Evolutionary conservation across 2,329 filamentous ascomycete genomes (phyloP).

Genomic region (Fulvia fulva): DNA sequence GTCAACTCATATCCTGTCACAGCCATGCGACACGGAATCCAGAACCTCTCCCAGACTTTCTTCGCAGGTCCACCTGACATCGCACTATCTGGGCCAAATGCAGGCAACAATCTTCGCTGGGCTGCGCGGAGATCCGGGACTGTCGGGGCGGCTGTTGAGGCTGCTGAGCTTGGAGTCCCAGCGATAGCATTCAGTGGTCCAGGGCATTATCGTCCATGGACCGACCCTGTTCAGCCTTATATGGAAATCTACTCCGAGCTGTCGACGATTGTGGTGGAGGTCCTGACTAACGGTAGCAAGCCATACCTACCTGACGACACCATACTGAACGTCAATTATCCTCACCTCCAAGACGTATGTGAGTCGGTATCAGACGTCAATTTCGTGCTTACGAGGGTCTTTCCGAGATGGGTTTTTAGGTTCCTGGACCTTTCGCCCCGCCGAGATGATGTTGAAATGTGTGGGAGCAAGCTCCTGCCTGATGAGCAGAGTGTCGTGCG

Average conservation of each 20-base stretch:
- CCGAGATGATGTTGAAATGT: slow-evolving; percentile 53
- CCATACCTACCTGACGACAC: slow-evolving; percentile 60
- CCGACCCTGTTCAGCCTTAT: slow-evolving; percentile 47
- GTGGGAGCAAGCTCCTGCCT: slow-evolving; percentile 53
- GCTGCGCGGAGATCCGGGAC: slow-evolving; percentile 61
- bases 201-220: slow-evolving; percentile 51
- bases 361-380: slow-evolving; percentile 52
- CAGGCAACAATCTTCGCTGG: slow-evolving; percentile 56
- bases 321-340: slow-evolving; percentile 67
- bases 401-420: slow-evolving; percentile 33
- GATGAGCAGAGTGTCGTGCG: slow-evolving; percentile 53
- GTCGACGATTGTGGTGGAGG: slow-evolving; percentile 55
- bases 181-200: slow-evolving; percentile 65
- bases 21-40: slow-evolving; percentile 59
- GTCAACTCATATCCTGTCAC: slow-evolving; percentile 69
- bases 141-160: slow-evolving; percentile 61
- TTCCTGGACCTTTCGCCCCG: slow-evolving; percentile 33
- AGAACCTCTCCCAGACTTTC: slow-evolving; percentile 51
- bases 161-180: slow-evolving; percentile 56
- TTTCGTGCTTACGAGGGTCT: slow-evolving; percentile 61
- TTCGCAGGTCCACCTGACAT: slow-evolving; percentile 58
- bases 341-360: slow-evolving; percentile 50
- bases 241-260: slow-evolving; percentile 62
- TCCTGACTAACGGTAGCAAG: slow-evolving; percentile 52
- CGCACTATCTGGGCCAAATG: slow-evolving; percentile 63